Percentiles rank a stretch among this genome's conserved stretches.
Conservation (phyloP, 1,139 yeast species). For the Eremothecium sinecaudum region DNA sequence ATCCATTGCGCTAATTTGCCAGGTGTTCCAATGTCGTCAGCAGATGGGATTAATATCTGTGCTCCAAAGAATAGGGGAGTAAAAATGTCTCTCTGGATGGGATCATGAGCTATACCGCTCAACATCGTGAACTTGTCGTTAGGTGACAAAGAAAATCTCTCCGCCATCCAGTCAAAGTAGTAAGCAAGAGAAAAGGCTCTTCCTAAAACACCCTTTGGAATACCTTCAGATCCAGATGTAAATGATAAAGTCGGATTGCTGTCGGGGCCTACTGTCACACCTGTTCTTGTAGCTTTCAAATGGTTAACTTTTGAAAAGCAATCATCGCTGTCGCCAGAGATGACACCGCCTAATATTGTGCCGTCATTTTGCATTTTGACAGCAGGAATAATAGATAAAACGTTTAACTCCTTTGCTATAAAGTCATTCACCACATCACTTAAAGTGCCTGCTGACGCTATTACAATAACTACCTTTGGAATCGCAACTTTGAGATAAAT, state of each 20-base stretch:
- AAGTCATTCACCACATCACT: slow-evolving; percentile 70
- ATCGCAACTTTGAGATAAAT: slow-evolving; percentile 86
- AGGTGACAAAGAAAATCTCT: slow-evolving; percentile 65
- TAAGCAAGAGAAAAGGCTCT: slow-evolving; percentile 95
- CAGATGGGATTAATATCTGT: slow-evolving; percentile 81
- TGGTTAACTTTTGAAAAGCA: slow-evolving; percentile 41
- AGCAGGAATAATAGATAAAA: slow-evolving; percentile 65
- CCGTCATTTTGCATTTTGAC: slow-evolving; percentile 73
- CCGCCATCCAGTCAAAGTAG: slow-evolving; percentile 97
- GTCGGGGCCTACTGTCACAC: slow-evolving; percentile 95
- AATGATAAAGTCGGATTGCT: slow-evolving; percentile 92
- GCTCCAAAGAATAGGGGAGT: slow-evolving; percentile 97
- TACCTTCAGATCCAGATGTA: slow-evolving; percentile 98
- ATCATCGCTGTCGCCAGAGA: slow-evolving; percentile 34
- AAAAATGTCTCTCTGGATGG: slow-evolving; percentile 97
- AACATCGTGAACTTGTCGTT: slow-evolving; percentile 92
- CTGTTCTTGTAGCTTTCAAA: slow-evolving; percentile 52
- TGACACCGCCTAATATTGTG: slow-evolving; percentile 50
- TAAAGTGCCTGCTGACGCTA: slow-evolving; percentile 79
- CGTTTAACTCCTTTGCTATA: slow-evolving; percentile 59
- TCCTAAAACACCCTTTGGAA: slow-evolving; percentile 97
- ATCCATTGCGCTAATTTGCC: slow-evolving; percentile 97
- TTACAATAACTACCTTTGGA: slow-evolving; percentile 82
- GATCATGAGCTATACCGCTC: slow-evolving; percentile 98
- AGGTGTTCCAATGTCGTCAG: slow-evolving; percentile 97